These are phyloP conservation scores for Umbelopsis sp. DNA, from an alignment of 192 early-diverging fungal species.

Conservation along the genomic window DNA sequence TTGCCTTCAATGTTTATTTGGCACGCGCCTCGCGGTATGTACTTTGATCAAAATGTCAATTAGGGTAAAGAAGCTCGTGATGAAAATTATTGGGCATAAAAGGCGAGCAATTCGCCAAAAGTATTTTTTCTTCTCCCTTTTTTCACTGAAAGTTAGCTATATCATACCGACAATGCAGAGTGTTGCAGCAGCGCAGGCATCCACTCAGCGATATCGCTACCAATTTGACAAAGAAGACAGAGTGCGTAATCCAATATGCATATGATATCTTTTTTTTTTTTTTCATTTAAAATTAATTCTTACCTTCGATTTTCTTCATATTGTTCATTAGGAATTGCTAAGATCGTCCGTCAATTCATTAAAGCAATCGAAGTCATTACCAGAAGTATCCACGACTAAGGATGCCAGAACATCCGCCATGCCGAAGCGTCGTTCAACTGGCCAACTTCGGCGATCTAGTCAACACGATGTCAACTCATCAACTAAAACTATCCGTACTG, in stretches of 20 bases:
- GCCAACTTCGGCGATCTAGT: slow-evolving; percentile 29
- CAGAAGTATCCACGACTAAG: background rate
- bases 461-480: slow-evolving; percentile 14
- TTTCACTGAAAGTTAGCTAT: background rate
- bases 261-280: background rate
- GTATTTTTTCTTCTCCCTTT: background rate
- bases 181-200: background rate
- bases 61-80: slow-evolving; percentile 19
- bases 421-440: slow-evolving; percentile 38
- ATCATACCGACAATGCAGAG: slow-evolving; percentile 7
- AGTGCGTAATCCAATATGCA: background rate
- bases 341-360: slow-evolving; percentile 4
- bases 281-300: background rate
- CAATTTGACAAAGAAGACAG: slow-evolving; percentile 14
- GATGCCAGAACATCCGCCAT: slow-evolving; percentile 7
- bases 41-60: background rate
- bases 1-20: slow-evolving; percentile 19
- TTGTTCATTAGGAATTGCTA: background rate
- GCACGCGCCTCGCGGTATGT: background rate
- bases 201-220: slow-evolving; percentile 18
- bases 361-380: slow-evolving; percentile 17
- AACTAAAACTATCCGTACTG: slow-evolving; percentile 8
- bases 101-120: background rate
- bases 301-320: background rate
- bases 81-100: slow-evolving; percentile 8